Evolutionary conservation across 371 early-diverging fungal species (phyloP).

Genomic region (Thermomucor indicae-seudaticae): DNA sequence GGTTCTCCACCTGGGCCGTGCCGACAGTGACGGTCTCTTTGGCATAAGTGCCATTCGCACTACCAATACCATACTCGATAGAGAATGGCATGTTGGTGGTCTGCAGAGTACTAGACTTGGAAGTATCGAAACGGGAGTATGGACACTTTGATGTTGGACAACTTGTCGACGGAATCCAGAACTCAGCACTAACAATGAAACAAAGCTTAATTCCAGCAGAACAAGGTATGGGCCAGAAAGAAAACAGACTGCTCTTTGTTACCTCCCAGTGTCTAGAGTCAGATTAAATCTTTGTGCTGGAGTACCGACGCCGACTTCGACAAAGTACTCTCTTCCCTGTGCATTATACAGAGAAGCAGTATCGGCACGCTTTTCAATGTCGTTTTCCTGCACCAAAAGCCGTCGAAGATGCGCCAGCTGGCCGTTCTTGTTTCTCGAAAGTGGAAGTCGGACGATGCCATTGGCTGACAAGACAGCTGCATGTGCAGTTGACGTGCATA

Average conservation of each 20-base stretch:
- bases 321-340: slow-evolving; percentile 14
- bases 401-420: slow-evolving; percentile 11
- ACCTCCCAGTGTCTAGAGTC: slow-evolving; percentile 24
- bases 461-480: neutral
- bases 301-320: slow-evolving; percentile 16
- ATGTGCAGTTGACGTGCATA: neutral
- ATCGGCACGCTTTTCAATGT: slow-evolving; percentile 7
- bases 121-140: slow-evolving; percentile 26
- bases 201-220: neutral
- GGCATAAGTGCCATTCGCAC: slow-evolving; percentile 36
- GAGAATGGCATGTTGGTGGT: slow-evolving; percentile 14
- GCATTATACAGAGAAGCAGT: slow-evolving; percentile 9
- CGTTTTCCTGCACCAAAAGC: neutral
- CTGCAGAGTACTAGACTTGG: slow-evolving; percentile 29
- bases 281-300: slow-evolving; percentile 18
- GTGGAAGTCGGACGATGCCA: slow-evolving; percentile 9
- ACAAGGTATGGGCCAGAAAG: too few relatives aligned
- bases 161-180: slow-evolving; percentile 37
- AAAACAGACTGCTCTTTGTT: too few relatives aligned
- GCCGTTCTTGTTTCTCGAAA: slow-evolving; percentile 11
- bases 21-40: slow-evolving; percentile 19
- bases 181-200: slow-evolving; percentile 40
- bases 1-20: slow-evolving; percentile 14
- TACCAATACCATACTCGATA: slow-evolving; percentile 41
- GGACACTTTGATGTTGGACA: slow-evolving; percentile 29